Evolutionary conservation across 148 eudicot genomes (phyloP), one percentile per base, ranked within the genome.

Genomic region (Polygonum aviculare): DNA sequence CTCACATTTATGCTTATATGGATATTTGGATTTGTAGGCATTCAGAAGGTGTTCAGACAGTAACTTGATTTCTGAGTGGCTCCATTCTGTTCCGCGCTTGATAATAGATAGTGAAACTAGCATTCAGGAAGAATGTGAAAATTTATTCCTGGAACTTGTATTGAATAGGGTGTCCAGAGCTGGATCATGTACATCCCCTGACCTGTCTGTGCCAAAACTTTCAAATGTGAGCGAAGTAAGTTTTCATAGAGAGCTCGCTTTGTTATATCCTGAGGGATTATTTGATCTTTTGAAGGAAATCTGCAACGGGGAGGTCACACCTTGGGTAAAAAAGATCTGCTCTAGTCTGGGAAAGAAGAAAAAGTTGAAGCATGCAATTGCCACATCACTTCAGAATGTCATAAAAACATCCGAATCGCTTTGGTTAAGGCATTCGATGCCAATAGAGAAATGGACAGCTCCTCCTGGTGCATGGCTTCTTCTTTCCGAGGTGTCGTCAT

Each of bases 401-500:
- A 91, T 96, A 74, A 85, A 54, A 47, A 81, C 84, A 72, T 93
- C 99, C 16, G 97, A 93, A 79, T 81, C 88, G 19, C 74, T 87
- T 33, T 93, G 99, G 98, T 80, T 90, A 75, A 83, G 79, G 63
- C 80, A 77, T 77, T 79, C 88, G 59, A 86, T 78, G 93, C 90
- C 93, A 19, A 91, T 96, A 78, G 94, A 91, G 80, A 96, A 91
- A 75, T 96, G 99, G 99, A 88, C 91, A 54, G 98, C 99, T 51
- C 97, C 99, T 75, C 88, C 91, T 59, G 99, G 99, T 69, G 88
- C 94, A 67, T 96, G 99, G 99, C 77, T 96, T 79, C 90, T 96
- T 79, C 82, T 96, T 72, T 91, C 97, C 44, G 91, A 89, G 79
- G 97, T 96, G 52, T 96, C 99, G 26, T 72, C 82, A 69, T 91